phyloP scores from a whole-genome alignment of 257 asterid species.

The Henckelia pumila region DNA sequence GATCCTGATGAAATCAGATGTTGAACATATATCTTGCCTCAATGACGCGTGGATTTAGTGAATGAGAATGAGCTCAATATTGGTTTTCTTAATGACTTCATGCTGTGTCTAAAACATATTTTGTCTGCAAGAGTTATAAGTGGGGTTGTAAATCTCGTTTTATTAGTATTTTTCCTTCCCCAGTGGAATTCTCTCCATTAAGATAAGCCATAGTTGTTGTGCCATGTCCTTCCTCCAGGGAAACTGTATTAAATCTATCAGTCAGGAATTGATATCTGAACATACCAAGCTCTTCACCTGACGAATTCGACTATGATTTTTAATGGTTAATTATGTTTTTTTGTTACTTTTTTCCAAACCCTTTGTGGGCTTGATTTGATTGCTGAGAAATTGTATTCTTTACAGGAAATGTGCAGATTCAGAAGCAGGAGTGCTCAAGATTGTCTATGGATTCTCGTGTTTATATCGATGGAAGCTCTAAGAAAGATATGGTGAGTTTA shows the following conservation, averaged over 20 bases:
- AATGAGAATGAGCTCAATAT: conserved; percentile 25
- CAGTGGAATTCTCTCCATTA: conserved; percentile 33
- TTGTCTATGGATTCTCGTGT: conserved; percentile 48
- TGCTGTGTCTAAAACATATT: conserved; percentile 43
- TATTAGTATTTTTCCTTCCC: conserved; percentile 44
- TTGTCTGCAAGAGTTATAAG: conserved; percentile 33
- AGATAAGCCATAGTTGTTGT: conserved; percentile 44
- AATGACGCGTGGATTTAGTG: conserved; percentile 28
- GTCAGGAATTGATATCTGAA: conserved; percentile 1
- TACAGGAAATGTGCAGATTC: conserved; percentile 54
- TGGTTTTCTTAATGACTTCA: conserved; percentile 32
- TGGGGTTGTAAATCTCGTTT: conserved; percentile 37
- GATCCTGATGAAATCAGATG: background rate
- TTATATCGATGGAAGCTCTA: conserved; percentile 43
- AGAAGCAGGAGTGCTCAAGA: conserved; percentile 46
- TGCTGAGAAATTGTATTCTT: conserved; percentile 20
- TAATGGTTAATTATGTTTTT: background rate
- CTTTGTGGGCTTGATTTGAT: conserved; percentile 17
- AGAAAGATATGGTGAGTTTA: conserved; percentile 48
- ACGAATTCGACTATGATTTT: background rate
- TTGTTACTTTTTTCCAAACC: conserved; percentile 1
- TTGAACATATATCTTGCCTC: conserved; percentile 22
- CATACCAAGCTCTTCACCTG: background rate
- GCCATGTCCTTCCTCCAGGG: conserved; percentile 29
- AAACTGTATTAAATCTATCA: conserved; percentile 21